Evolutionary conservation across 164 flowering plant genomes (phyloP), one percentile per base, ranked within the genome.

Genomic region (Tetrastigma voinierianum): DNA sequence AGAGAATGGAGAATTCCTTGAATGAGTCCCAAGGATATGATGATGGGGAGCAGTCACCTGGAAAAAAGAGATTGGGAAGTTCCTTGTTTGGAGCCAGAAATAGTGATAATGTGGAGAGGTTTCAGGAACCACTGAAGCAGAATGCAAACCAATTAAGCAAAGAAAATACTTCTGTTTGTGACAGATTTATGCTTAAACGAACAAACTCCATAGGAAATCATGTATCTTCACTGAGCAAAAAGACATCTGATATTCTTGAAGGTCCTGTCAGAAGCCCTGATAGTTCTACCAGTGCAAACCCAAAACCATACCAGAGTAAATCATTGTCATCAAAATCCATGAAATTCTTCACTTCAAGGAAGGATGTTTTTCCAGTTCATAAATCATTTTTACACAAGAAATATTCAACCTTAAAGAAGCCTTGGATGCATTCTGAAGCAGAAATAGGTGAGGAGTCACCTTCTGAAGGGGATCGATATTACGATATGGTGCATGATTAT

Each of bases 31-130:
- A 14, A 24, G 64, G 23, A n/a, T 58, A 40, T 59, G 74, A 67
- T 13, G 44, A 15, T 45, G 59, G 43, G 49, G 68, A 70, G 65
- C 70, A 13, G 43, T 68, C 77, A 57, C 53, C 74, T 61, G 55
- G 62, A 57, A 73, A 71, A 67, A 78, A 72, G 67, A 79, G 70
- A 59, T 61, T 53, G n/a, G 55, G 77, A 48, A 63, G 66, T 66
- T 57, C 77, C 44, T 66, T 59, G 12, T n/a, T 53, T 32, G 72
- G 63, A 57, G 60, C 59, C 45, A 61, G 18, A 54, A 46, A 12
- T 40, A 44, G 19, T 49, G 74, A 48, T 66, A 62, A 61, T 21
- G 46, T 59, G 58, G 72, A 68, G 19, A 72, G 74, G 61, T 76
- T 74, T 70, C 61, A 20, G 48, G 56, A 74, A 47, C 20, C 64